phyloP scores from a whole-genome alignment of 1,284 basidiomycete species.

The Neolentinus lepideus region DNA sequence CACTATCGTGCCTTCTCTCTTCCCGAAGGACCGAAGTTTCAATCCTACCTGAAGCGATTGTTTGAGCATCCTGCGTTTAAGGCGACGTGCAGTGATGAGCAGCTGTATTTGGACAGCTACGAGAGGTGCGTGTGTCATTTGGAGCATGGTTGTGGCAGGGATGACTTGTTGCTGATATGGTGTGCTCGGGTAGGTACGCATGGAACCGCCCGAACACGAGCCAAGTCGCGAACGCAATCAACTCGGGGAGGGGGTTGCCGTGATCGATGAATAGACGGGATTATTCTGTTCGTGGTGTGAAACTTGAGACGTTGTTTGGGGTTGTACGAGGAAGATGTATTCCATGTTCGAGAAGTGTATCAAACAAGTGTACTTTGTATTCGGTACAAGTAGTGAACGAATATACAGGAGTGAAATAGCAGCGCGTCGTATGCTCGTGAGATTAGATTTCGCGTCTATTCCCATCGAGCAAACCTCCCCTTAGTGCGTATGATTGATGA shows the following conservation, averaged over 20 bases:
- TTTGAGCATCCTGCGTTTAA: conserved; percentile 60
- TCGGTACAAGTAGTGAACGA: too few species aligned
- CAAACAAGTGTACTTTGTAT: too few species aligned
- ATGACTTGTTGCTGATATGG: conserved; percentile 3
- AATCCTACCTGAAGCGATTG: conserved; percentile 46
- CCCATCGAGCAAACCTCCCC: too few species aligned
- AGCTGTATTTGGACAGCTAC: conserved; percentile 73
- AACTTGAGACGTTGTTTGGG: too few species aligned
- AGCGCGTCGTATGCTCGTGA: too few species aligned
- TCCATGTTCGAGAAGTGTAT: too few species aligned
- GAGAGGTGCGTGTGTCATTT: conserved; percentile 39
- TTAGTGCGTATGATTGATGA: too few species aligned
- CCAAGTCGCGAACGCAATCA: conserved; percentile 67
- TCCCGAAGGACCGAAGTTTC: conserved; percentile 39
- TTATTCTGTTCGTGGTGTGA: too few species aligned
- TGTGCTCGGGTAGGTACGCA: conserved; percentile 43
- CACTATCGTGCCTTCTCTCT: conserved; percentile 65
- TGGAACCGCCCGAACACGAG: conserved; percentile 69
- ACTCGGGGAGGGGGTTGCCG: conserved; percentile 51
- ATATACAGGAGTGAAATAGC: too few species aligned
- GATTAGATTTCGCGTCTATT: too few species aligned
- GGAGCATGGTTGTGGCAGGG: too few species aligned
- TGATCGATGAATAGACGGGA: conserved; percentile 23
- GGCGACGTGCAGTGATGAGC: conserved; percentile 62
- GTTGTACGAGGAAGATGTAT: too few species aligned